These are phyloP conservation scores for Stagonosporopsis cucurbitacearum DNA, from an alignment of 2,329 filamentous ascomycete species.

Conservation along the genomic window DNA sequence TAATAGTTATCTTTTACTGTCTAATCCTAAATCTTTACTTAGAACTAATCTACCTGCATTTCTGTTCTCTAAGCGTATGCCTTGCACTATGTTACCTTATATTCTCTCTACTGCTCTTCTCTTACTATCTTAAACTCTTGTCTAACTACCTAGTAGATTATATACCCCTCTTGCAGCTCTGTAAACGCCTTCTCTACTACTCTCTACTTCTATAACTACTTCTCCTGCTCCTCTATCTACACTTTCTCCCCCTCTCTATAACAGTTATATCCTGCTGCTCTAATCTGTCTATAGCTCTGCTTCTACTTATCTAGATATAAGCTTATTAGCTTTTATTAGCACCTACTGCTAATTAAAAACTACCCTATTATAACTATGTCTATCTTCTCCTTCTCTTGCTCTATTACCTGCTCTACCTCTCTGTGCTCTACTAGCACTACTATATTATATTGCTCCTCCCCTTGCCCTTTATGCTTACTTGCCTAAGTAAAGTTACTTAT, in stretches of 20 bases:
- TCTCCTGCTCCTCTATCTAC: slow-evolving; percentile 1
- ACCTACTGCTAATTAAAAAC: not conserved
- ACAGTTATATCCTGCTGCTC: slow-evolving; percentile 1
- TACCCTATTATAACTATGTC: slow-evolving; percentile 11
- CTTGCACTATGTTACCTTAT: no score
- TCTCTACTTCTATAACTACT: not conserved
- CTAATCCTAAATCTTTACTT: not conserved
- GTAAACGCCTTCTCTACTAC: not conserved
- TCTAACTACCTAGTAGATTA: not conserved
- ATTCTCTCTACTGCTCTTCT: no score
- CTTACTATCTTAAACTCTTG: not conserved
- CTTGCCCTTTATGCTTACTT: slow-evolving; percentile 8
- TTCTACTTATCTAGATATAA: slow-evolving; percentile 10
- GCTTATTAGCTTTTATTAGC: slow-evolving; percentile 11
- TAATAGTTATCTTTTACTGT: not conserved
- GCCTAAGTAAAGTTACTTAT: slow-evolving; percentile 15
- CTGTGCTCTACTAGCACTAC: slow-evolving; percentile 13
- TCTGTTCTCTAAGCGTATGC: no score
- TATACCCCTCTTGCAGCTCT: not conserved
- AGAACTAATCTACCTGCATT: not conserved
- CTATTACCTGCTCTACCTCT: slow-evolving; percentile 11
- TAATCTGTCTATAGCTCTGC: not conserved
- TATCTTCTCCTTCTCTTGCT: slow-evolving; percentile 2
- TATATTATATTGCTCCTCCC: slow-evolving; percentile 4
- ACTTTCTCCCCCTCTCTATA: slow-evolving; percentile 2